Conservation (phyloP, 2,329 filamentous ascomycete species). For the Pseudogymnoascus sp. region DNA sequence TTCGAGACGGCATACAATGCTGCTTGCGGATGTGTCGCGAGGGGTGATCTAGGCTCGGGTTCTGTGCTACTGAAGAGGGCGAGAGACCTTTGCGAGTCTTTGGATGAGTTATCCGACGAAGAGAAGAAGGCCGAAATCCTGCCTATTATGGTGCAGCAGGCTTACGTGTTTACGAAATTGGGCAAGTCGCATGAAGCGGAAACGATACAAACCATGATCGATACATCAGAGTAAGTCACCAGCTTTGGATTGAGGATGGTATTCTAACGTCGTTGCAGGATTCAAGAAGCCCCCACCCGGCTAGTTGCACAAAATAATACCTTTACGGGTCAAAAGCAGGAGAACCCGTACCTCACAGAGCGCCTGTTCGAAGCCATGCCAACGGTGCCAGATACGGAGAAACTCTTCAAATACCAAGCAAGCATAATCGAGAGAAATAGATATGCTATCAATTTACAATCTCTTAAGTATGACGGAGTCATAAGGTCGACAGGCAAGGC, state of each 20-base stretch:
- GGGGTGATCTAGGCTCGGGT: conserved; percentile 57
- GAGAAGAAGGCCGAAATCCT: conserved; percentile 68
- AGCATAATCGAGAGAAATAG: conserved; percentile 54
- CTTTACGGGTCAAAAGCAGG: conserved; percentile 35
- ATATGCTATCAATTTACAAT: conserved; percentile 56
- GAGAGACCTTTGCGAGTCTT: conserved; percentile 60
- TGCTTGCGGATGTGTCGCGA: conserved; percentile 64
- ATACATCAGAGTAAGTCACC: conserved; percentile 48
- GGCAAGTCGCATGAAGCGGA: conserved; percentile 60
- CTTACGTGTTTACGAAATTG: conserved; percentile 60
- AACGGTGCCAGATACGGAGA: conserved; percentile 47
- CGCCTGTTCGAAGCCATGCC: conserved; percentile 50
- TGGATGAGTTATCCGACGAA: conserved; percentile 64
- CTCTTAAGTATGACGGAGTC: conserved; percentile 60
- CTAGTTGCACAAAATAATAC: conserved; percentile 60
- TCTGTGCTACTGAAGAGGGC: conserved; percentile 62
- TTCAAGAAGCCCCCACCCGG: conserved; percentile 58
- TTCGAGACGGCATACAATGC: conserved; percentile 80
- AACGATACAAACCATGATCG: conserved; percentile 52
- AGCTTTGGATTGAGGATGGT: neutral
- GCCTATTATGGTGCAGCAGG: conserved; percentile 68
- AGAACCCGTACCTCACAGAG: conserved; percentile 63
- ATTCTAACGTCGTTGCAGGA: conserved; percentile 38
- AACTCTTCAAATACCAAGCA: conserved; percentile 64
- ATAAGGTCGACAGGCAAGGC: conserved; percentile 37